Conservation (phyloP, 2,329 filamentous ascomycete species). For the Aureobasidium sp. region DNA sequence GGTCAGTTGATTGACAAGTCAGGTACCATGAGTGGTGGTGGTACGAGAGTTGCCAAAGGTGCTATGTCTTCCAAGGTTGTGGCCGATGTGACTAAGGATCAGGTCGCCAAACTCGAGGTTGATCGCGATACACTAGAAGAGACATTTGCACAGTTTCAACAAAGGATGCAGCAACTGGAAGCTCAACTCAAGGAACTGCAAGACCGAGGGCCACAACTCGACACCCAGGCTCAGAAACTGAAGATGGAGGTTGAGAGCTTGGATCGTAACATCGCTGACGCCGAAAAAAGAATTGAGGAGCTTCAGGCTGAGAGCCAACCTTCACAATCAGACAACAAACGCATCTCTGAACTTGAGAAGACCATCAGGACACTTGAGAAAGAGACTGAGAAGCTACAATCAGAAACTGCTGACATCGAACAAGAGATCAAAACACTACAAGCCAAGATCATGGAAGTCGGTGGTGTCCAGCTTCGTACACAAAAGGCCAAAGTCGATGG, state of each 20-base stretch:
- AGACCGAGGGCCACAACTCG: constrained; percentile 72
- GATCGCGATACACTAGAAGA: constrained; percentile 81
- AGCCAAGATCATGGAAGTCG: constrained; percentile 97
- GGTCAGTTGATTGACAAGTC: constrained; percentile 97
- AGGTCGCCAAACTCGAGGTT: constrained; percentile 77
- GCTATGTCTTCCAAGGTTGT: constrained; percentile 95
- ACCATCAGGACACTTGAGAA: constrained; percentile 67
- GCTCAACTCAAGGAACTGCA: constrained; percentile 62
- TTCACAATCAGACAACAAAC: constrained; percentile 70
- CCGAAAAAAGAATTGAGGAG: constrained; percentile 78
- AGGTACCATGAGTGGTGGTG: constrained; percentile 97
- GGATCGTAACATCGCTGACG: constrained; percentile 74
- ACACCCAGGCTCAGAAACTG: constrained; percentile 88
- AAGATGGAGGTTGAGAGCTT: constrained; percentile 81
- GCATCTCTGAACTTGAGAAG: constrained; percentile 65
- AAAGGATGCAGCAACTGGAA: constrained; percentile 76
- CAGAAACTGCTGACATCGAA: constrained; percentile 83
- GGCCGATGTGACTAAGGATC: constrained; percentile 79
- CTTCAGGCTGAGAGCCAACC: constrained; percentile 73
- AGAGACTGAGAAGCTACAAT: constrained; percentile 71
- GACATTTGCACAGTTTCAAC: constrained; percentile 76
- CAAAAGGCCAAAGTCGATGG: constrained; percentile 89
- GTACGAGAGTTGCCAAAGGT: constrained; percentile 79
- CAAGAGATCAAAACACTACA: constrained; percentile 88
- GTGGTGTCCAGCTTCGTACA: constrained; percentile 82